Conservation (phyloP, 2,329 filamentous ascomycete species). For the Colletotrichum magnum region DNA sequence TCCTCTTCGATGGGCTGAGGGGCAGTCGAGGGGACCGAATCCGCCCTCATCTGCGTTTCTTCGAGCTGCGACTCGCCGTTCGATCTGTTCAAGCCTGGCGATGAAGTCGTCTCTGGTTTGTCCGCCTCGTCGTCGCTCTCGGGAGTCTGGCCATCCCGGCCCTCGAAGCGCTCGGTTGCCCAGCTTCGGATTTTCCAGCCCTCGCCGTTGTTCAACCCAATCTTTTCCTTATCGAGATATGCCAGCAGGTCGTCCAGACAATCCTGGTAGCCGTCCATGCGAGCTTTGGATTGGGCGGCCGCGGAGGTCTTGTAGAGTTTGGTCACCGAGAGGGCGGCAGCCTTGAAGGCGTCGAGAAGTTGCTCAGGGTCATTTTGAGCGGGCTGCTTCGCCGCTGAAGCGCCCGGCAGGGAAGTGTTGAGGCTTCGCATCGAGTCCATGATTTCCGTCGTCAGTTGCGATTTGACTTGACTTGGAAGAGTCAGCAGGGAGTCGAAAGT, state of each 20-base stretch:
- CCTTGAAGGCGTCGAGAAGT: constrained; percentile 90
- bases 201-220: constrained; percentile 85
- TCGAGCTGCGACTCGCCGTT: constrained; percentile 49
- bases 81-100: constrained; percentile 68
- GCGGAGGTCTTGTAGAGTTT: constrained; percentile 96
- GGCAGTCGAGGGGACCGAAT: constrained; percentile 50
- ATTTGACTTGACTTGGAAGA: constrained; percentile 20
- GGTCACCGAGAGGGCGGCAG: constrained; percentile 92
- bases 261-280: constrained; percentile 90
- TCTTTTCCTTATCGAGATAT: constrained; percentile 86
- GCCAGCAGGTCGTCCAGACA: constrained; percentile 90
- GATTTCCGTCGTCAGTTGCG: constrained; percentile 17
- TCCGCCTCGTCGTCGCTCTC: constrained; percentile 80
- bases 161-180: constrained; percentile 79
- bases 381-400: constrained; percentile 44
- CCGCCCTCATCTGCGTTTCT: constrained; percentile 48
- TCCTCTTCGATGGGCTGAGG: constrained; percentile 36
- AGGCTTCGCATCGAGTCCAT: constrained; percentile 53
- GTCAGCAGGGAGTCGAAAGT: constrained; percentile 22
- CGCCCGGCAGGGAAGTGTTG: constrained; percentile 43
- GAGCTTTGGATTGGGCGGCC: constrained; percentile 80
- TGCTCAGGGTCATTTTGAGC: constrained; percentile 65
- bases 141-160: constrained; percentile 67
- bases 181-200: constrained; percentile 74
- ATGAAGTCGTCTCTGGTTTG: constrained; percentile 72